Evolutionary conservation across 2,329 filamentous ascomycete species (phyloP).

Genomic region (Fusarium haematococcum): DNA sequence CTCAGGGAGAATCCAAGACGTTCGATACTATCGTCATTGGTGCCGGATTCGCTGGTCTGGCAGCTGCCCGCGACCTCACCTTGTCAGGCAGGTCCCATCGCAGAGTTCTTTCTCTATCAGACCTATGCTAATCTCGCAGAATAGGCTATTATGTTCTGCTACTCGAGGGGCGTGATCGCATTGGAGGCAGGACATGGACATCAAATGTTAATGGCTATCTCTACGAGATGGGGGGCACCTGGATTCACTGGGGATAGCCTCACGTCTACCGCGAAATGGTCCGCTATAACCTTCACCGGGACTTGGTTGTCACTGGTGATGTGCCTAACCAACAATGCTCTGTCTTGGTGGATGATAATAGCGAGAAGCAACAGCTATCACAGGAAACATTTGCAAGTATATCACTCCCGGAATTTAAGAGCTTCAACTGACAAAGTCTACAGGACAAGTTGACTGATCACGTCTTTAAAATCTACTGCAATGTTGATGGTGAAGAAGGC

Average conservation of each 20-base stretch:
- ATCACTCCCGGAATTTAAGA: background rate
- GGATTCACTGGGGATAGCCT: background rate
- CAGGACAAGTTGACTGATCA: background rate
- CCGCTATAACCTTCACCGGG: background rate
- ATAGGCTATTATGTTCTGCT: background rate
- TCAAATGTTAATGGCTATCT: background rate
- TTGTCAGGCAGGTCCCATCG: background rate
- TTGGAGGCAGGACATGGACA: background rate
- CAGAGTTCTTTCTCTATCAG: accelerated
- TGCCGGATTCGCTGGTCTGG: background rate
- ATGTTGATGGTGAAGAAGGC: background rate
- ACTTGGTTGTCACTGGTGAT: background rate
- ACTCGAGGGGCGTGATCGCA: background rate
- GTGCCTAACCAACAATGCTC: background rate
- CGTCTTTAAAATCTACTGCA: background rate
- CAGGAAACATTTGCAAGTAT: background rate
- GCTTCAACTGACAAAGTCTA: background rate
- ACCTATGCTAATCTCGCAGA: background rate
- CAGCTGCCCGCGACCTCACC: background rate
- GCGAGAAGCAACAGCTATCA: background rate
- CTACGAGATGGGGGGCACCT: background rate
- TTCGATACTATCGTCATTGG: background rate
- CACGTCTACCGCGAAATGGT: background rate
- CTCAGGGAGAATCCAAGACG: background rate
- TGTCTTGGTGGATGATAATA: background rate